These are phyloP conservation scores for Theileria orientalis DNA, from an alignment of 169 alveolate species.

Conservation along the genomic window DNA sequence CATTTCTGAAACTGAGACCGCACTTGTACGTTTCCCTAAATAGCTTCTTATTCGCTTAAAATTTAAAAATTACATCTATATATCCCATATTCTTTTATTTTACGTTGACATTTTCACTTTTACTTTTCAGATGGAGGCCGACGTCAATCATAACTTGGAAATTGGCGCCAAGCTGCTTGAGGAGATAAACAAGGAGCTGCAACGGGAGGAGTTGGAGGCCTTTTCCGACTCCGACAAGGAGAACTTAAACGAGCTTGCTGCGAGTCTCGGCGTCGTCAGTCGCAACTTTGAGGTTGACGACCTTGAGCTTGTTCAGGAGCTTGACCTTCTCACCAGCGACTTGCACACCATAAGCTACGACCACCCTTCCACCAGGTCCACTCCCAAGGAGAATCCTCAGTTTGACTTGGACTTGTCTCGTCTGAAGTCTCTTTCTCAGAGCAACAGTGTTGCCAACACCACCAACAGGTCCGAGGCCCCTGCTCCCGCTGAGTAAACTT, in stretches of 20 bases:
- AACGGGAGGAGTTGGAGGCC: conserved; percentile 26
- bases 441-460: background rate
- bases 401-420: background rate
- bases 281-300: conserved; percentile 11
- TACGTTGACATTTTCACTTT: background rate
- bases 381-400: background rate
- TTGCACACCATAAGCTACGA: background rate
- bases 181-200: conserved; percentile 14
- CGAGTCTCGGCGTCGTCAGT: background rate
- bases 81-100: background rate
- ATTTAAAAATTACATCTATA: background rate
- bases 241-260: conserved; percentile 25
- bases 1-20: conserved; percentile 58
- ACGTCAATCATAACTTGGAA: conserved; percentile 30
- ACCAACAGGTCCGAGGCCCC: background rate
- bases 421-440: conserved; percentile 5
- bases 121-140: conserved; percentile 25
- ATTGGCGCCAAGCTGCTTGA: conserved; percentile 37
- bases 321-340: conserved; percentile 21
- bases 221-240: conserved; percentile 15
- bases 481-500: no score
- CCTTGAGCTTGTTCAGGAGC: conserved; percentile 30
- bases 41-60: background rate
- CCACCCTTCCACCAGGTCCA: background rate
- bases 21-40: conserved; percentile 47